Evolutionary conservation across 352 stramenopile genomes (phyloP).

Genomic region (Globisporangium canariense): DNA sequence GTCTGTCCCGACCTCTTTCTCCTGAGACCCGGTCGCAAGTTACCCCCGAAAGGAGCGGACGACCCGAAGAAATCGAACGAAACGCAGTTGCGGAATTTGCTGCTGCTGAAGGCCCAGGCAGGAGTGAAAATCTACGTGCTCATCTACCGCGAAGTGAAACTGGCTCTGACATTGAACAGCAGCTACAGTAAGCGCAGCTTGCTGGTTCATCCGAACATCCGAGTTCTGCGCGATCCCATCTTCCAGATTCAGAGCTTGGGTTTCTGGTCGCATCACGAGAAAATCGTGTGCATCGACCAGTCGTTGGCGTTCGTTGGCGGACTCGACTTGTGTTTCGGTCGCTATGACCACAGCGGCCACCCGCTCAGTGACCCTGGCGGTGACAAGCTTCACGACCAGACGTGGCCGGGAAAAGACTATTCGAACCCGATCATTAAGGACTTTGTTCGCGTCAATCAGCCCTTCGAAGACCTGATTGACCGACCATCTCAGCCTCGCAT

Average conservation of each 20-base stretch:
- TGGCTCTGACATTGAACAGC: constrained; percentile 87
- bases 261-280: constrained; percentile 94
- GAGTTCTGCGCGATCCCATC: constrained; percentile 87
- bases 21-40: constrained; percentile 55
- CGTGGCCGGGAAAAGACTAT: constrained; percentile 85
- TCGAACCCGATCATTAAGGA: constrained; percentile 90
- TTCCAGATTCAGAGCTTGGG: constrained; percentile 88
- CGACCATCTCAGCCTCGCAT: constrained; percentile 72
- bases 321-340: constrained; percentile 87
- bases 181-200: constrained; percentile 81
- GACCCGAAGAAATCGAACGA: constrained; percentile 56
- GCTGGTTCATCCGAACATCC: constrained; percentile 84
- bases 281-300: constrained; percentile 90
- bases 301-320: constrained; percentile 79
- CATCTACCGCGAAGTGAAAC: constrained; percentile 89
- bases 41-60: constrained; percentile 35
- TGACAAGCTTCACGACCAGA: constrained; percentile 44
- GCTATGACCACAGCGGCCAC: constrained; percentile 82
- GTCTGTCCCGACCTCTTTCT: constrained; percentile 85
- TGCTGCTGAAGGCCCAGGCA: constrained; percentile 75
- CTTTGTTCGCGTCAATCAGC: constrained; percentile 83
- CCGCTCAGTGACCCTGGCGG: constrained; percentile 65
- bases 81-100: constrained; percentile 68
- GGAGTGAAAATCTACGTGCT: constrained; percentile 90
- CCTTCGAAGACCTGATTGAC: constrained; percentile 84